Base-by-base conservation (phyloP, 1,284 basidiomycete species). In the Pseudozyma sp. region DNA sequence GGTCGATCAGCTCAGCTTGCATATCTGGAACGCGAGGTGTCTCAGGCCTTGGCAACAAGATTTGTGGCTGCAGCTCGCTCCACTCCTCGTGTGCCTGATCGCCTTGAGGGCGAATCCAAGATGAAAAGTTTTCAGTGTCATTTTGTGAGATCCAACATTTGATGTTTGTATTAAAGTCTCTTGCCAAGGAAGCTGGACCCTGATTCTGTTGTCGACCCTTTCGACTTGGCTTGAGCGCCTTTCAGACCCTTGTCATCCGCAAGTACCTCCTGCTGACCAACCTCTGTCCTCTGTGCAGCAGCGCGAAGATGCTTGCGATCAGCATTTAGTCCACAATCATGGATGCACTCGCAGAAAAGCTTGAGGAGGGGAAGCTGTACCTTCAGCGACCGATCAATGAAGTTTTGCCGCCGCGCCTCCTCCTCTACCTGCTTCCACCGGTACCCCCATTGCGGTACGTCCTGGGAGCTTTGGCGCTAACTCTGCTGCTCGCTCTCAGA, bases 321-420 rank as follows among this genome's bases (percentile, higher is more conserved):
- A 4, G 24, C 24, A 24, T 1, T 37, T 14, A 37, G 14, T 37
- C 10, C 40, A n/a, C 29, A 5, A 52, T 19, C 29, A 68, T 68
- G 52, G 66, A 68, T 17, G 17, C 17, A 7, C 9, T 68, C 10
- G 60, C 46, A 1, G 34, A 49, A 14, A 49, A 34, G 40, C 40
- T 56, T 55, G 48, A 65, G 34, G 60, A 52, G 35, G 62, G 19
- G 33, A 65, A 63, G 46, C 43, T 57, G 10, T 40, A 59, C 45
- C 42, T 74, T 6, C 56, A 34, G 16, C 59, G 43, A n/a, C 72
- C 72, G 5, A 64, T 75, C 67, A 63, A 75, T 54, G 40, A 75
- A 31, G 34, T 70, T 4, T 64, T 75, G 10, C 72, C 68, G 7
- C 68, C 72, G 1, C 57, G 57, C 17, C 42, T 68, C 11, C 47